A percentile compares a stretch with the other conserved stretches of the same genome.
Evolutionary conservation across 2,329 filamentous ascomycete genomes (phyloP).

Genomic region (Ceratocystis cubensis): DNA sequence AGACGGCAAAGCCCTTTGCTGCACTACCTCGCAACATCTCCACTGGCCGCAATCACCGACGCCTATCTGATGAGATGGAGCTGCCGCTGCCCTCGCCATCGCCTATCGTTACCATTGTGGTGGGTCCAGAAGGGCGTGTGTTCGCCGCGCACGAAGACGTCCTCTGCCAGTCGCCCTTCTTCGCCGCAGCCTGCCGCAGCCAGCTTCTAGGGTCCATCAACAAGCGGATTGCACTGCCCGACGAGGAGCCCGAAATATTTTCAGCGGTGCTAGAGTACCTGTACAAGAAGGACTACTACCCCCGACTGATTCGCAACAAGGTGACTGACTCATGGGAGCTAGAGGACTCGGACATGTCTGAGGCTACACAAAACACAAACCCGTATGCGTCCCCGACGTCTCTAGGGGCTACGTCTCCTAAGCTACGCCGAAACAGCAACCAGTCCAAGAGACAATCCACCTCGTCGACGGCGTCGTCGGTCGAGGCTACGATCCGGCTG

Average conservation of each 20-base stretch:
- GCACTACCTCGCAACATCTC: not conserved
- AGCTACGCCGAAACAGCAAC: not conserved
- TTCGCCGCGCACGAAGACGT: conserved; percentile 95
- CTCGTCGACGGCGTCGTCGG: not conserved
- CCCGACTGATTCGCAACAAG: conserved; percentile 76
- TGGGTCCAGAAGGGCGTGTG: conserved; percentile 73
- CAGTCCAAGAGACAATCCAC: not conserved
- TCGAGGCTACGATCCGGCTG: conserved; percentile 66
- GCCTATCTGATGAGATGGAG: conserved; percentile 26
- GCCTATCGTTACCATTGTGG: conserved; percentile 75
- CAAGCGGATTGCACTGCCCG: conserved; percentile 59
- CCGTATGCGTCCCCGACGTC: conserved; percentile 31
- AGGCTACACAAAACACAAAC: conserved; percentile 36
- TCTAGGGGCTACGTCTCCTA: not conserved
- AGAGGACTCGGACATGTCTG: conserved; percentile 49
- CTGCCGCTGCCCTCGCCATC: conserved; percentile 34
- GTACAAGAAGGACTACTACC: conserved; percentile 94
- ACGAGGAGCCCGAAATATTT: conserved; percentile 82
- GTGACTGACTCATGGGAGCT: conserved; percentile 79
- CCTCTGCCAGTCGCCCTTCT: conserved; percentile 73
- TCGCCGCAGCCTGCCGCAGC: conserved; percentile 57
- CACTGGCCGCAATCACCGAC: conserved; percentile 27
- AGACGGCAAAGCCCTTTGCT: not conserved
- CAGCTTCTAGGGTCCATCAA: conserved; percentile 52
- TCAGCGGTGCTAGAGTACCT: conserved; percentile 91